phyloP scores from a whole-genome alignment of 371 early-diverging fungal species.

The Mucor piriformis region DNA sequence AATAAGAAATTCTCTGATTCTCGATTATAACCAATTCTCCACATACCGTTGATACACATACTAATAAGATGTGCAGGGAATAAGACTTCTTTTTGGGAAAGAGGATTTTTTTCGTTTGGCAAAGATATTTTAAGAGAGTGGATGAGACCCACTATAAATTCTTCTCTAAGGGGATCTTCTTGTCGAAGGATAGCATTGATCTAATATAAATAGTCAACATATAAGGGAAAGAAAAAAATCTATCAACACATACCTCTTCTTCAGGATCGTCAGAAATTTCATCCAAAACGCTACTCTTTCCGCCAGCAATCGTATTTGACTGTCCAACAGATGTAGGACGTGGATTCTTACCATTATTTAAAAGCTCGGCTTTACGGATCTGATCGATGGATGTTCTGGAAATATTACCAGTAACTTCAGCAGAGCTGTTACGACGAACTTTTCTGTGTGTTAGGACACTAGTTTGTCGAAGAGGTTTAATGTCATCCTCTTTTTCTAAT shows the following conservation, averaged over 20 bases:
- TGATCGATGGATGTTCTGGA: constrained; percentile 38
- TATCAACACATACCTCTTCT: constrained; percentile 31
- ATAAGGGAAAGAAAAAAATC: neutral
- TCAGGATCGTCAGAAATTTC: constrained; percentile 36
- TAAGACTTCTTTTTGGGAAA: constrained; percentile 83
- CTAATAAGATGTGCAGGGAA: constrained; percentile 94
- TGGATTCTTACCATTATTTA: constrained; percentile 27
- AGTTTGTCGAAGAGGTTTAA: constrained; percentile 15
- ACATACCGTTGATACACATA: constrained; percentile 80
- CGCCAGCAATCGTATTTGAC: constrained; percentile 32
- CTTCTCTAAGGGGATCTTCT: constrained; percentile 83
- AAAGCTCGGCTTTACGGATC: constrained; percentile 27
- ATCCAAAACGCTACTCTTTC: constrained; percentile 19
- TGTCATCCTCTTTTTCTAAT: neutral
- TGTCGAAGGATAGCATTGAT: constrained; percentile 60
- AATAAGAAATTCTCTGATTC: constrained; percentile 83
- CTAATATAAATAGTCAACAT: constrained; percentile 18
- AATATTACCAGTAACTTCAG: constrained; percentile 22
- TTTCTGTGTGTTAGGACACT: constrained; percentile 23
- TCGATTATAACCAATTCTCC: constrained; percentile 76
- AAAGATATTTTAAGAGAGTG: constrained; percentile 86
- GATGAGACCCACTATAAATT: constrained; percentile 87
- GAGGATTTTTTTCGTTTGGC: constrained; percentile 81
- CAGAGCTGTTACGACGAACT: constrained; percentile 37
- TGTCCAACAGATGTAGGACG: constrained; percentile 51